A percentile compares a stretch with the other conserved stretches of the same genome.
Evolutionary conservation across 345 rosid species (phyloP).

Genomic region (Pistacia atlantica): DNA sequence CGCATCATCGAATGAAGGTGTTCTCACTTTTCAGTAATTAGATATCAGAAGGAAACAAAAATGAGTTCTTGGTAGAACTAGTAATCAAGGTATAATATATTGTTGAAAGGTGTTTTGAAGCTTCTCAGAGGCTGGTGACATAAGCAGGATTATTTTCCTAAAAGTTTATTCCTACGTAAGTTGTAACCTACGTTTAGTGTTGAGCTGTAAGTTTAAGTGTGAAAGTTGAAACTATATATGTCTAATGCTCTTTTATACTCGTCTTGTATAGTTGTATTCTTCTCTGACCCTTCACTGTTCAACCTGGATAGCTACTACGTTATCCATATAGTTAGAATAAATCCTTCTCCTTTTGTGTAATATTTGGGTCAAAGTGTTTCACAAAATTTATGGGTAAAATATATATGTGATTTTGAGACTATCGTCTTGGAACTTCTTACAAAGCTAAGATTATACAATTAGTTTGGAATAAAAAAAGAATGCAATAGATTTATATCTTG

Average conservation of each 20-base stretch:
- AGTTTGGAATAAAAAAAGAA: too few species aligned
- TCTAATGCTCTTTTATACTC: neutral
- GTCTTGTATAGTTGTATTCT: too few species aligned
- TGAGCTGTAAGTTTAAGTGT: neutral
- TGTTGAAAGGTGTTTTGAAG: constrained; percentile 3
- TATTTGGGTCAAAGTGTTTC: too few species aligned
- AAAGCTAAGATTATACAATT: too few species aligned
- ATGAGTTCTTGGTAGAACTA: neutral
- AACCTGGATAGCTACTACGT: too few species aligned
- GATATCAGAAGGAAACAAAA: neutral
- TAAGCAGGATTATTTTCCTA: neutral
- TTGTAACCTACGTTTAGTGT: neutral
- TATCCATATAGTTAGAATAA: too few species aligned
- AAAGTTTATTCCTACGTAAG: neutral
- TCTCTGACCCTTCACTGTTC: too few species aligned
- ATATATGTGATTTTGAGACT: too few species aligned
- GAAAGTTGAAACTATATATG: neutral
- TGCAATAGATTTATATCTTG: too few species aligned
- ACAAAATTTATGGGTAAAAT: too few species aligned
- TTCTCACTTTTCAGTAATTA: neutral
- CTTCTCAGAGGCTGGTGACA: neutral
- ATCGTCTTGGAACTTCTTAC: too few species aligned
- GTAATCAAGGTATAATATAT: neutral
- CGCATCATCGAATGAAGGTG: neutral
- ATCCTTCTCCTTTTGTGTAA: too few species aligned